Base-by-base conservation (phyloP, 345 rosid species). In the Atalantia buxifolia region DNA sequence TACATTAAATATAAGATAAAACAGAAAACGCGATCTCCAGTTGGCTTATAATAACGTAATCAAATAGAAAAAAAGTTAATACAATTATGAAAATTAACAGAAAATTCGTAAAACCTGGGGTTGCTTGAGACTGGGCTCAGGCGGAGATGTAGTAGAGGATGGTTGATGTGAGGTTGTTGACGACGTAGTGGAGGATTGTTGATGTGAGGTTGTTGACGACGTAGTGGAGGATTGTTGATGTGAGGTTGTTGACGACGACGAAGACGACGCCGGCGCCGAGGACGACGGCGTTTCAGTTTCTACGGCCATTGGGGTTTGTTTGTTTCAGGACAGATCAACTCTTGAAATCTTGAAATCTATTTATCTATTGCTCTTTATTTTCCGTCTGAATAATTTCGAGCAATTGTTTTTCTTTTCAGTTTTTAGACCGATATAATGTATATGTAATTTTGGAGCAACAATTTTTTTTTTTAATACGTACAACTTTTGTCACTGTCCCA, bases 221-320 rank as follows among this genome's bases (percentile, higher is more conserved):
- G 87, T 36, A 36, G 38, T 36, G 8, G 84, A 70, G 0, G 82
- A 70, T n/a, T 72, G 78, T 40, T 75, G 82, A 28, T 81, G 81
- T 40, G 81, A 76, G 35, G 76, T 48, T 35, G 87, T 77, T 1
- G 57, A 53, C 5, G 57, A 53, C 57, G 87, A 79, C 6, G 57
- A 18, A 53, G 57, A 53, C 57, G 87, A 77, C 13, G 57, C 35
- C 72, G 42, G 6, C 35, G 35, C 28, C 55, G n/a, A 42, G 1
- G 56, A 68, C 81, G 87, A 66, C 83, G 80, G 31, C 53, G 72
- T 69, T 59, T 81, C 86, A 24, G 84, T 69, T 75, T 82, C 83
- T 75, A 89, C 91, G 67, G 89, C 84, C 94, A 90, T 84, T 72
- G 50, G 76, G 62, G 56, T 38, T 24, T 13, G 9, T 56, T 36